Evolutionary conservation across 768 basidiomycete genomes (phyloP), one percentile per base, ranked within the genome.

Genomic region (Grammothele lineata): DNA sequence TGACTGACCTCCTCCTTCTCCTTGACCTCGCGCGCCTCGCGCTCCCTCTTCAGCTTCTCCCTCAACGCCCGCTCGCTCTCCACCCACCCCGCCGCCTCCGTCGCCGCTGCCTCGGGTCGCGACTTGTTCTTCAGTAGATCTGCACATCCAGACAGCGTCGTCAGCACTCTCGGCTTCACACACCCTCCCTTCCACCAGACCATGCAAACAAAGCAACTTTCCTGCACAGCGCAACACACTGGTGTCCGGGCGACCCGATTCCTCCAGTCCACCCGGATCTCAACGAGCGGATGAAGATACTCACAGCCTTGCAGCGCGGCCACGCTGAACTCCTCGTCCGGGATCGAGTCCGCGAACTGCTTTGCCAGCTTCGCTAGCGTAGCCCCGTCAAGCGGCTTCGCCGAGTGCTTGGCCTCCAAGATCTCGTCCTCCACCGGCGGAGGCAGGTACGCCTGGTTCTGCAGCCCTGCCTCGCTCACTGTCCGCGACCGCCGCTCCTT

Each of bases 281-380:
- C 8, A 30, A 14, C 27, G 14, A 30, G 19, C 41, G 37, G 45
- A 30, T 22, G 36, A 50, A 45, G n/a, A 46, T 27, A 82, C 87
- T 77, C 64, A 88, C 87, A 92, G 64, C 90, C 92, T 69, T 94
- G 92, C 44, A 96, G 71, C 47, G 89, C 85, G 17, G 92, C 92
- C 45, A 93, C 87, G 59, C 87, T 88, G 61, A 93, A 90, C 68
- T 88, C 86, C 33, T 85, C 83, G 30, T 91, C 86, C 0, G 92
- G 90, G 18, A 94, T 81, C 19, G 79, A 71, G 52, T 88, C 86
- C 4, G 89, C 87, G 59, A 94, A 94, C 48, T 71, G 59, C 69
- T 85, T 81, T 9, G 89, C 90, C 14, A 93, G 71, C n/a, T 66
- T 57, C 22, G 77, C 80, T 21, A 92, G 72, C 48, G 77, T 81